Evolutionary conservation across 148 eudicot genomes (phyloP).

Genomic region (Bassia scoparia): DNA sequence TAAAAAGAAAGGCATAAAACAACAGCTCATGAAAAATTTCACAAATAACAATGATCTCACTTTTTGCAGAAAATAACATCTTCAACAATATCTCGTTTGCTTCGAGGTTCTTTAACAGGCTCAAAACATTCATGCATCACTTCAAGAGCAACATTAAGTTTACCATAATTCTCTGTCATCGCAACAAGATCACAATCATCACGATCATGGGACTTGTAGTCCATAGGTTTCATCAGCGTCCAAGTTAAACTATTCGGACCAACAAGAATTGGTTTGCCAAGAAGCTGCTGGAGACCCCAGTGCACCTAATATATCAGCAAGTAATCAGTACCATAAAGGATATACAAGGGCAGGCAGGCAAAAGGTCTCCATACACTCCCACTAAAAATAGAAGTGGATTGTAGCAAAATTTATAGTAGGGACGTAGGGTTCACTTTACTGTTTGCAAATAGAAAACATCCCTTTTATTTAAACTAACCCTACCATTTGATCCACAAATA

Average conservation of each 20-base stretch:
- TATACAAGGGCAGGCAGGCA: constrained; percentile 3
- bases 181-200: constrained; percentile 33
- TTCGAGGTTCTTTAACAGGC: constrained; percentile 70
- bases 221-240: constrained; percentile 57
- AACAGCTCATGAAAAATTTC: background rate
- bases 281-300: constrained; percentile 56
- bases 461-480: background rate
- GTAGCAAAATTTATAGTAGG: background rate
- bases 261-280: constrained; percentile 59
- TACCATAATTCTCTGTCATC: constrained; percentile 49
- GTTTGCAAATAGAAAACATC: background rate
- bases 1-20: background rate
- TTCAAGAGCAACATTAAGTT: constrained; percentile 65
- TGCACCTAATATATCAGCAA: constrained; percentile 48
- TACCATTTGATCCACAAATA: background rate
- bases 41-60: constrained; percentile 33
- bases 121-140: constrained; percentile 97
- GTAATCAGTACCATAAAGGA: constrained; percentile 10
- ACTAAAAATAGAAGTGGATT: background rate
- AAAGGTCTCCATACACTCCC: background rate
- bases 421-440: background rate
- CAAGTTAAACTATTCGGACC: constrained; percentile 59
- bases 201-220: constrained; percentile 24
- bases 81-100: constrained; percentile 69
- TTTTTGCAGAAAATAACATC: constrained; percentile 73